A percentile compares a stretch with the other conserved stretches of the same genome.
Evolutionary conservation across 495 filamentous ascomycete genomes (phyloP).

Genomic region (Aspergillus wentii): DNA sequence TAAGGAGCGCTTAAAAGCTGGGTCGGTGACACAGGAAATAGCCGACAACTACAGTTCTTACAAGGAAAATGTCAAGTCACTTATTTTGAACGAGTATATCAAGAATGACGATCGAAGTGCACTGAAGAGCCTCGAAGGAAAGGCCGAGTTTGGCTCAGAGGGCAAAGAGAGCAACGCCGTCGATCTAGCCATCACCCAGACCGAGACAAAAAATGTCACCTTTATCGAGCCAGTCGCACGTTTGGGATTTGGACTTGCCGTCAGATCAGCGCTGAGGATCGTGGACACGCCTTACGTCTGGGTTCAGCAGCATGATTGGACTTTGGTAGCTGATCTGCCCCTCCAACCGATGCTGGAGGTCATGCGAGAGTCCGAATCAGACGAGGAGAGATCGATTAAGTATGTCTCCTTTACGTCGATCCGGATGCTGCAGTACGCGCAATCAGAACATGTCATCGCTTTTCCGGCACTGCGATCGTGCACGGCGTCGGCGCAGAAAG

Average conservation of each 20-base stretch:
- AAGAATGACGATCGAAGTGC: not conserved
- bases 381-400: not conserved
- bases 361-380: not conserved
- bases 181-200: constrained; percentile 1
- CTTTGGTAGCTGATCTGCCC: constrained; percentile 2
- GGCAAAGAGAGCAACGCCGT: constrained; percentile 23
- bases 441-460: not conserved
- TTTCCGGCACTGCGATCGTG: not conserved
- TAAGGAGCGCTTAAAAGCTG: constrained; percentile 1
- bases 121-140: not conserved
- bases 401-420: constrained; percentile 3
- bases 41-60: not conserved
- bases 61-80: constrained; percentile 1
- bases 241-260: constrained; percentile 4
- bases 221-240: constrained; percentile 3
- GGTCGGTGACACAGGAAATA: not conserved
- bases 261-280: constrained; percentile 1
- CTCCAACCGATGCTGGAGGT: not conserved
- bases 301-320: constrained; percentile 6
- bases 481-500: not conserved
- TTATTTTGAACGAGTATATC: constrained; percentile 1
- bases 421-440: constrained; percentile 1
- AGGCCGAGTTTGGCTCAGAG: constrained; percentile 34
- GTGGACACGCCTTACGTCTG: constrained; percentile 1
- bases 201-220: not conserved